These are phyloP conservation scores for Elaeis guineensis DNA, from an alignment of 176 grass and related monocot genomes.

Conservation along the genomic window DNA sequence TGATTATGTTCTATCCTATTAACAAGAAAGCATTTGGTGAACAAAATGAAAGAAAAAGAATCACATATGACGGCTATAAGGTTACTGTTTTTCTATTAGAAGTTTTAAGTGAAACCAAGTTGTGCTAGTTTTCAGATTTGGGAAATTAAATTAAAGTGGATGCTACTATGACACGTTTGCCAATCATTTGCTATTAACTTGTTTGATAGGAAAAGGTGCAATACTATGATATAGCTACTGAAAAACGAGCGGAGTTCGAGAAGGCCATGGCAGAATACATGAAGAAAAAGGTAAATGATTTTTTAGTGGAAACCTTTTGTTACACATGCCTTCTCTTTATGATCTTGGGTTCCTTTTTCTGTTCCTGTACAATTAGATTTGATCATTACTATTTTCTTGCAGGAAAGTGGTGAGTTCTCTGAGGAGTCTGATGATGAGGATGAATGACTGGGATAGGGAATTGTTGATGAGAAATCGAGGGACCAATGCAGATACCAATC, in stretches of 20 bases:
- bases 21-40: no score
- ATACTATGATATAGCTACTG: constrained; percentile 83
- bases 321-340: background rate
- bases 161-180: background rate
- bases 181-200: constrained; percentile 8
- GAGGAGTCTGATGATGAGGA: constrained; percentile 33
- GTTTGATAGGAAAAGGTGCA: constrained; percentile 64
- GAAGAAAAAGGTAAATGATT: constrained; percentile 55
- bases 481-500: background rate
- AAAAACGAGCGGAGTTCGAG: constrained; percentile 83
- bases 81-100: no score
- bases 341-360: background rate
- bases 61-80: no score
- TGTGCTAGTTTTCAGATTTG: no score
- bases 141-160: no score
- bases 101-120: no score
- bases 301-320: background rate
- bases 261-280: constrained; percentile 61
- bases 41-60: no score
- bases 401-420: constrained; percentile 38
- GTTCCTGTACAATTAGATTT: background rate
- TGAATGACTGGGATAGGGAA: constrained; percentile 7
- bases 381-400: constrained; percentile 11
- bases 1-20: no score
- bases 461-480: background rate